A percentile compares a stretch with the other conserved stretches of the same genome.
Evolutionary conservation across 2,329 filamentous ascomycete species (phyloP).

Genomic region (Monosporascus sp.): DNA sequence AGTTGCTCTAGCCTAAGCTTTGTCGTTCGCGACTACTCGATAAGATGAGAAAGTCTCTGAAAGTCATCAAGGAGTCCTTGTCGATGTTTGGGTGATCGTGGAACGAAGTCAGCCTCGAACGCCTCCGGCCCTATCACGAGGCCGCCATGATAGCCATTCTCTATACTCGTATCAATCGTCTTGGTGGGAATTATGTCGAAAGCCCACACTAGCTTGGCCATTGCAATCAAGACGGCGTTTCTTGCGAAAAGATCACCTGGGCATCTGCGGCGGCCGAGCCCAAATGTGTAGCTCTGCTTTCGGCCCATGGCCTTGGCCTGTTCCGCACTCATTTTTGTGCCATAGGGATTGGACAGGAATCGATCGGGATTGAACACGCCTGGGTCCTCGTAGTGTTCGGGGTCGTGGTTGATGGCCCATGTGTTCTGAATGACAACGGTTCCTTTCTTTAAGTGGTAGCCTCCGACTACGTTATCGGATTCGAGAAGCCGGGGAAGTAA

Average conservation of each 20-base stretch:
- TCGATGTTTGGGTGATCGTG: background rate
- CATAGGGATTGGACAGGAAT: conserved; percentile 6
- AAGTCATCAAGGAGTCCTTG: conserved; percentile 1
- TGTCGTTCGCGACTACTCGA: background rate
- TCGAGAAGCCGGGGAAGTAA: conserved; percentile 8
- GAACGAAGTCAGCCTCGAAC: conserved; percentile 1
- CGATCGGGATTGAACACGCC: conserved; percentile 12
- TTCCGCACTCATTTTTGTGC: background rate
- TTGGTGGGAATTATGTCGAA: background rate
- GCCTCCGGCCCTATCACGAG: conserved; percentile 2
- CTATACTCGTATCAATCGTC: conserved; percentile 2
- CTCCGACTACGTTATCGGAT: conserved; percentile 11
- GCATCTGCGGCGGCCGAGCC: conserved; percentile 4
- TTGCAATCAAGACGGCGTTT: conserved; percentile 1
- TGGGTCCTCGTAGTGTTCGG: conserved; percentile 9
- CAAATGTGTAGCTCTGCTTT: conserved; percentile 4
- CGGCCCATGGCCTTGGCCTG: conserved; percentile 1
- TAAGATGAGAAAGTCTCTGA: background rate
- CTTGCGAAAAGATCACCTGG: conserved; percentile 5
- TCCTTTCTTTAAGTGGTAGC: conserved; percentile 8
- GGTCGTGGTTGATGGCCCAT: conserved; percentile 25
- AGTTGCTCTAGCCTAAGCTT: too few species aligned
- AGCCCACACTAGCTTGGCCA: conserved; percentile 5
- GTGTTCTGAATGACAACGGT: conserved; percentile 37
- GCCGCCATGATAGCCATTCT: conserved; percentile 4